Evolutionary conservation across 1,284 basidiomycete species (phyloP), one percentile per base, ranked within the genome.

Genomic region (Pseudozyma flocculosa): DNA sequence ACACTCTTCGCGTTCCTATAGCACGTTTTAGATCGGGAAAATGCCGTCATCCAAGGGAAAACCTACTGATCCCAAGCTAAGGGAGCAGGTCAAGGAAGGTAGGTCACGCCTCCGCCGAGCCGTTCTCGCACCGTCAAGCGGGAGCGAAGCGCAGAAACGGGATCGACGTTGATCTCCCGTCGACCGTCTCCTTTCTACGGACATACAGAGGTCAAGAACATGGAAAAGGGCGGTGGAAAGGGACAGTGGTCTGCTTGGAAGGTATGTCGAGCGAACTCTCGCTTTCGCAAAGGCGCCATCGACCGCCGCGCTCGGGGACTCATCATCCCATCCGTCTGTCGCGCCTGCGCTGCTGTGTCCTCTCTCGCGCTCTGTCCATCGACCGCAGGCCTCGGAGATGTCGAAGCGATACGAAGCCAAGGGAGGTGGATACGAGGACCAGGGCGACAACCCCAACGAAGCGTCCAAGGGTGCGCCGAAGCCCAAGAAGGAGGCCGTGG

Each of bases 21-120:
- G 26, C 26, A 29, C 26, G 26, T n/a, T n/a, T n/a, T n/a, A n/a
- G n/a, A n/a, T n/a, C n/a, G n/a, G n/a, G n/a, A n/a, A n/a, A n/a
- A 80, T 80, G 79, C 69, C 74, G 41, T 79, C 78, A 18, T 79
- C 78, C 23, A 81, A 81, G 66, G 80, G 80, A 64, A 80, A 80
- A 65, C 80, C 79, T 1, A 80, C 80, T 19, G 78, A 80, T 49
- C 78, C 78, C 19, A 70, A 80, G 69, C 69, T 79, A 46, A 64
- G 78, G 45, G 80, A 81, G 53, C 65, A 80, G 63, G 73, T 80
- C 45, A 78, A 78, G 48, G 78, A 81, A 68, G 47, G 47, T 48
- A 26, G 4, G 40, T 40, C 22, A n/a, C n/a, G n/a, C n/a, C n/a
- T n/a, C n/a, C n/a, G n/a, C n/a, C n/a, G n/a, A n/a, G n/a, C n/a